Percentiles rank a stretch among this genome's conserved stretches.
phyloP scores from a whole-genome alignment of 495 filamentous ascomycete species.

The Schizothecium vesticola region DNA sequence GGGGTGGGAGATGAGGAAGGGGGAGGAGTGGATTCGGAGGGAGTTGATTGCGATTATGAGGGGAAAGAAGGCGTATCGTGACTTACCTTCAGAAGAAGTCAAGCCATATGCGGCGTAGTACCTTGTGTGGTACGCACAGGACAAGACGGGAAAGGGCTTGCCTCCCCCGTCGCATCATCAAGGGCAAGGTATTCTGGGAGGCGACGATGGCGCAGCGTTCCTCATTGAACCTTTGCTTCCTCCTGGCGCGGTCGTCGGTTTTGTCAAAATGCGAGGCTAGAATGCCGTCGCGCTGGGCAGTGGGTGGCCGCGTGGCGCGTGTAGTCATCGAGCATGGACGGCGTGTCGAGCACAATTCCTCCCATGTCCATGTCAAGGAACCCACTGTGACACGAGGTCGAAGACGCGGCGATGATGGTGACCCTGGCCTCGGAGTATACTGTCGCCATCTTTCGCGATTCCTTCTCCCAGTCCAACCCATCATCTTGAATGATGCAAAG shows the following conservation, averaged over 20 bases:
- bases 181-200: not conserved
- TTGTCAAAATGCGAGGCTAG: too few relatives aligned
- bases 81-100: not conserved
- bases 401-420: constrained; percentile 4
- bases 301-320: too few relatives aligned
- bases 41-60: not conserved
- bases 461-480: not conserved
- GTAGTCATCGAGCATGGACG: too few relatives aligned
- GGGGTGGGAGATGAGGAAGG: not conserved
- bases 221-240: too few relatives aligned
- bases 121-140: not conserved
- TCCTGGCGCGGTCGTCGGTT: too few relatives aligned
- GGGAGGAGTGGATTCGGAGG: constrained; percentile 1
- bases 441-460: constrained; percentile 1
- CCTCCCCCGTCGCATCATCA: not conserved
- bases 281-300: too few relatives aligned
- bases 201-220: not conserved
- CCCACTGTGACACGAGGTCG: not conserved
- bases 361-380: not conserved
- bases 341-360: not conserved
- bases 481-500: constrained; percentile 1
- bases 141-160: not conserved
- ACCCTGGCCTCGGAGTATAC: not conserved
- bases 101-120: not conserved
- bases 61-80: not conserved